Conservation (phyloP, 2,329 filamentous ascomycete genomes). For the Pyrenophora seminiperda region DNA sequence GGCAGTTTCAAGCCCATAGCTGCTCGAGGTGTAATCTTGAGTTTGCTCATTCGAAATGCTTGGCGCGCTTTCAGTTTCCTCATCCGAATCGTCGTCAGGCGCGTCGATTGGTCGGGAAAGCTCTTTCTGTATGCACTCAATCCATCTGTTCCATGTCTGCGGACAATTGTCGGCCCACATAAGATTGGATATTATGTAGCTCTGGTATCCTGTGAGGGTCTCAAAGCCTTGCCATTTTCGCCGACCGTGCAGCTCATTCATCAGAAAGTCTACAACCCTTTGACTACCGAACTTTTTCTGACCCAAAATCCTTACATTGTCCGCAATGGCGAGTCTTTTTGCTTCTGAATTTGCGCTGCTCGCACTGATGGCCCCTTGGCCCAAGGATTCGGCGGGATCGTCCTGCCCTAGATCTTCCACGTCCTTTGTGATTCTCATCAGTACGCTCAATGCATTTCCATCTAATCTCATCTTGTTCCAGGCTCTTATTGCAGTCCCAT, state of each 20-base stretch:
- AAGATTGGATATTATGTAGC: background rate
- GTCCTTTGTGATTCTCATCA: background rate
- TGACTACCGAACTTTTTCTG: background rate
- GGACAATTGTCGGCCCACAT: background rate
- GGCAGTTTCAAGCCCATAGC: too few relatives aligned
- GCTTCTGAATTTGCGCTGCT: background rate
- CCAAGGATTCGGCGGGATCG: background rate
- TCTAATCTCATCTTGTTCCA: constrained; percentile 26
- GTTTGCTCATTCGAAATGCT: too few relatives aligned
- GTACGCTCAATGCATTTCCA: background rate
- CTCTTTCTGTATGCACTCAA: constrained; percentile 4
- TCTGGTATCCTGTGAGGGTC: constrained; percentile 1
- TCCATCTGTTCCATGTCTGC: too few relatives aligned
- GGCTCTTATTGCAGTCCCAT: constrained; percentile 21
- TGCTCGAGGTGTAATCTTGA: too few relatives aligned
- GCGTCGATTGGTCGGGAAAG: background rate
- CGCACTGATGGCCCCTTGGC: background rate
- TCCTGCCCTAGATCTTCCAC: background rate
- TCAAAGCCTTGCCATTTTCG: background rate
- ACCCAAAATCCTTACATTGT: constrained; percentile 4
- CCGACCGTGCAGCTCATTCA: background rate
- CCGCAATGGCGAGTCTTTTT: constrained; percentile 3
- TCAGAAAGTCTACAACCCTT: constrained; percentile 1
- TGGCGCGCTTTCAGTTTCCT: too few relatives aligned
- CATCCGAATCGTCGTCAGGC: background rate